phyloP scores from a whole-genome alignment of 495 filamentous ascomycete species.

The Penicillium desertorum region DNA sequence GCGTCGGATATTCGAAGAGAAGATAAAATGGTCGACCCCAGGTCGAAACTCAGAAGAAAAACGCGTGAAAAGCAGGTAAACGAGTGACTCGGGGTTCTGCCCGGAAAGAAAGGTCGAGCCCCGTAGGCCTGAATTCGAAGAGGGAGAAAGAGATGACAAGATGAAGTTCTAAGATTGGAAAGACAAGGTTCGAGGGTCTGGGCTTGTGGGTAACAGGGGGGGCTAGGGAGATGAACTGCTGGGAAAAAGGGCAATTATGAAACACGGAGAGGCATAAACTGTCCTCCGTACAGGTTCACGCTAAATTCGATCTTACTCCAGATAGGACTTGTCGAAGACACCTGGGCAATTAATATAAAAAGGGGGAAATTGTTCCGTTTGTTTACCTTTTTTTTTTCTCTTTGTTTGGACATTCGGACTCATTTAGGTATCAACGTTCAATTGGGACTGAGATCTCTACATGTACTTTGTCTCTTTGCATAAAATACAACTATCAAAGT shows the following conservation, averaged over 20 bases:
- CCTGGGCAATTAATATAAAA: slow-evolving; percentile 1
- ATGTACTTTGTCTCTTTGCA: background rate
- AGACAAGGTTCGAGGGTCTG: slow-evolving; percentile 19
- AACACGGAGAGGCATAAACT: slow-evolving; percentile 8
- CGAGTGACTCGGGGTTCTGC: slow-evolving; percentile 37
- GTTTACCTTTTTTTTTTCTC: slow-evolving; percentile 1
- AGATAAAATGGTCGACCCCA: slow-evolving; percentile 18
- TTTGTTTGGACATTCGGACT: background rate
- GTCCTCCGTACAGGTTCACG: slow-evolving; percentile 6
- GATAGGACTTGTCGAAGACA: background rate
- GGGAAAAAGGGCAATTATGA: slow-evolving; percentile 11
- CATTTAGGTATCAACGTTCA: background rate
- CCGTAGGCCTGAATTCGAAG: slow-evolving; percentile 21
- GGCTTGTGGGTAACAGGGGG: slow-evolving; percentile 15
- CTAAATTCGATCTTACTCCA: slow-evolving; percentile 2
- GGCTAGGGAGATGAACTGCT: slow-evolving; percentile 9
- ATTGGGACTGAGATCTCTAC: background rate
- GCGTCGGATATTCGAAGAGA: slow-evolving; percentile 7
- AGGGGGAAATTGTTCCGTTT: slow-evolving; percentile 1
- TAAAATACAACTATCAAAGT: background rate
- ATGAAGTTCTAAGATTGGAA: slow-evolving; percentile 17
- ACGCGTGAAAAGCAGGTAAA: slow-evolving; percentile 25
- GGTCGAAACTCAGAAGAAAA: slow-evolving; percentile 26
- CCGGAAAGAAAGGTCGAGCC: slow-evolving; percentile 27
- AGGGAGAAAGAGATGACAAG: slow-evolving; percentile 14